These are phyloP conservation scores for Cladosporium colombiae DNA, from an alignment of 2,329 filamentous ascomycete genomes.

Conservation along the genomic window DNA sequence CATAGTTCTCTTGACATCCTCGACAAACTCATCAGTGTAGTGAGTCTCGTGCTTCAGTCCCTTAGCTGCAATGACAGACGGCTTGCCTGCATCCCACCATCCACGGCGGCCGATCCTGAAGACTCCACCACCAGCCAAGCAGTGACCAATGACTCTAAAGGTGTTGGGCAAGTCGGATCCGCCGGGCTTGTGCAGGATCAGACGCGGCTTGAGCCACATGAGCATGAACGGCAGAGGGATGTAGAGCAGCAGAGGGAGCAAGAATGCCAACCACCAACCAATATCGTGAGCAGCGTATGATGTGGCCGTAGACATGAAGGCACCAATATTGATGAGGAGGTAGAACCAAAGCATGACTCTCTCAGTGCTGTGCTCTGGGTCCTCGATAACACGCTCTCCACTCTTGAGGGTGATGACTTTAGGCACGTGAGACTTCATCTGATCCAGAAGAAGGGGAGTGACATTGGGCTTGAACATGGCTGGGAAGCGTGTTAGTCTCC, in stretches of 20 bases:
- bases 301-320: conserved; percentile 66
- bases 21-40: conserved; percentile 70
- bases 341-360: conserved; percentile 65
- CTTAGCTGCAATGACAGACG: conserved; percentile 25
- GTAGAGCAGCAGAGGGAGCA: conserved; percentile 63
- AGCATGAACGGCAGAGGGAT: conserved; percentile 42
- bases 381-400: conserved; percentile 49
- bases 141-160: conserved; percentile 20
- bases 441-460: conserved; percentile 49
- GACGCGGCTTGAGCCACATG: conserved; percentile 22
- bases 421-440: conserved; percentile 43
- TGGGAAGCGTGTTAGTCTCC: conserved; percentile 53
- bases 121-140: conserved; percentile 23
- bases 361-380: conserved; percentile 48
- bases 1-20: conserved; percentile 66
- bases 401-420: conserved; percentile 33
- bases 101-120: conserved; percentile 22
- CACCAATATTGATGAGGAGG: conserved; percentile 70
- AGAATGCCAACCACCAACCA: conserved; percentile 65
- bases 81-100: conserved; percentile 30
- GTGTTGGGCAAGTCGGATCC: conserved; percentile 17
- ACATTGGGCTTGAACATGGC: conserved; percentile 82
- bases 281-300: conserved; percentile 65
- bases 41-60: conserved; percentile 30
- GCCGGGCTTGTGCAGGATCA: conserved; percentile 13